phyloP scores from a whole-genome alignment of 164 flowering plant species.

The Dillenia turbinata region DNA sequence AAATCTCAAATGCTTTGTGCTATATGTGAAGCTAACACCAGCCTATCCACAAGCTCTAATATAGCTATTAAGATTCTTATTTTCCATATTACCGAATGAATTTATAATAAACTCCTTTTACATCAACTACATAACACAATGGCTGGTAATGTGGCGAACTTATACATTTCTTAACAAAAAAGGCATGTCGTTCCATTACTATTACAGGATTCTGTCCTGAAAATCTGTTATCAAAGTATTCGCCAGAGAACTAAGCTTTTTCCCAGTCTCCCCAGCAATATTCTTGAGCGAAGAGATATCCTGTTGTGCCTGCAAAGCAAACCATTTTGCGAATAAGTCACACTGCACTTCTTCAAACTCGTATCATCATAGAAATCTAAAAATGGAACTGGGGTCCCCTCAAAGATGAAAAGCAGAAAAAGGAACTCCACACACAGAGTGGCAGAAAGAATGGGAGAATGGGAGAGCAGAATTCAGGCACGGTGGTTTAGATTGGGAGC shows the following conservation, averaged over 20 bases:
- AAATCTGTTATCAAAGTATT: conserved; percentile 74
- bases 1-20: neutral
- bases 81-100: conserved; percentile 25
- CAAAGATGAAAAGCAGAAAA: no score
- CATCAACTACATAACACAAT: conserved; percentile 15
- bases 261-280: conserved; percentile 98
- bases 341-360: no score
- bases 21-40: conserved; percentile 1
- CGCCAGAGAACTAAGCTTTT: conserved; percentile 79
- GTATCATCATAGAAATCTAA: no score
- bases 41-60: neutral
- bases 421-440: no score
- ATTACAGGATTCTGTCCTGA: conserved; percentile 87
- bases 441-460: no score
- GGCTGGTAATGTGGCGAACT: conserved; percentile 9
- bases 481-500: no score
- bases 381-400: no score
- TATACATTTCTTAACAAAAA: neutral
- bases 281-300: conserved; percentile 82
- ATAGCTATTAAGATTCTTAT: conserved; percentile 14
- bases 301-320: conserved; percentile 67
- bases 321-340: no score
- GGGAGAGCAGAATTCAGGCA: no score
- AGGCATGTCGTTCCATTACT: neutral
- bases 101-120: conserved; percentile 20